Evolutionary conservation across 129 eudicot species (phyloP), one percentile per base, ranked within the genome.

Genomic region (Apium graveolens): DNA sequence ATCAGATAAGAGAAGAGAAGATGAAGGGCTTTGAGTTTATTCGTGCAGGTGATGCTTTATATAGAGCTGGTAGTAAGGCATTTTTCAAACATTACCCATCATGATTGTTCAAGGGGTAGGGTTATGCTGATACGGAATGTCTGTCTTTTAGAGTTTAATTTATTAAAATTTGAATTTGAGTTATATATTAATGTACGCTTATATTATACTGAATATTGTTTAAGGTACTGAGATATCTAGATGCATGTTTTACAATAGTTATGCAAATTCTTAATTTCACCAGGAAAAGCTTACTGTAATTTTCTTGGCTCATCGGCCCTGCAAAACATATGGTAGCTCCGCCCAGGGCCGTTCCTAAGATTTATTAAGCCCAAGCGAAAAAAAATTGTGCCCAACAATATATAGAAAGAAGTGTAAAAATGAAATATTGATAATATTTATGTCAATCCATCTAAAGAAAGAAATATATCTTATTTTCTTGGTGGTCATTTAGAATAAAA

Each of bases 61-160:
- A 65, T 65, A 65, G 71, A 62, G 35, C 18, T 10, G 18, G 11
- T 21, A 53, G 27, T 11, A 53, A 53, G 26, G 5, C 17, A 11
- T 68, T 68, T 32, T 16, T 68, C 5, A 26, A n/a, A 39, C 55
- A 53, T 11, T 69, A 63, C 90, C 80, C 90, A 76, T 83, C 87
- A 74, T 80, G 73, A 69, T 78, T 80, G 84, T 76, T 84, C 80
- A 84, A 84, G 79, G 84, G 90, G 31, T 84, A 29, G 69, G 78
- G 73, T 43, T 76, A 21, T 21, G 51, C 29, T 60, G 45, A n/a
- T 2, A 45, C 4, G 2, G 27, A 10, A 38, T 12, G 41, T 62
- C 13, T 37, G 77, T 65, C 55, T 35, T 35, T 48, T 78, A 79
- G 76, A 48, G 42, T 69, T 37, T 74, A 46, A 66, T 68, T 82